Percentiles rank a stretch among this genome's conserved stretches.
Conservation (phyloP, 805 yeast species). For the Zygosaccharomyces bailii region DNA sequence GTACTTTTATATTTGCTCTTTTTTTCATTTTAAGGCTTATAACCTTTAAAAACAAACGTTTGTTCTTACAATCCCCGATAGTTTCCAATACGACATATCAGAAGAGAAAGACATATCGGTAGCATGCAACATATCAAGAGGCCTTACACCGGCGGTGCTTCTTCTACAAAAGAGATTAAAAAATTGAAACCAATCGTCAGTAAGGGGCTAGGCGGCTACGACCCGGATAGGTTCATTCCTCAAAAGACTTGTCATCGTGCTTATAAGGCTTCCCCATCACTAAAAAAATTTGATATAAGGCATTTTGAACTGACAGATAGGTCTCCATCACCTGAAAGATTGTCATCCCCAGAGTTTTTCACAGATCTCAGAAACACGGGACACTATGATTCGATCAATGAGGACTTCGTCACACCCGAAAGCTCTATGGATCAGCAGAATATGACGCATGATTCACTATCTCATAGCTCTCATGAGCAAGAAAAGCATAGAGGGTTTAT, state of each 20-base stretch:
- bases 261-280: conserved; percentile 25
- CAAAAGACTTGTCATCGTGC: conserved; percentile 31
- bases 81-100: too few relatives aligned
- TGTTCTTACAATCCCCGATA: not conserved
- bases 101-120: not conserved
- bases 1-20: not conserved
- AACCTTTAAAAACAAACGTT: not conserved
- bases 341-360: conserved; percentile 34
- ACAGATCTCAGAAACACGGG: conserved; percentile 25
- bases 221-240: conserved; percentile 42
- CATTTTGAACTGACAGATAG: conserved; percentile 15
- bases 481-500: conserved; percentile 39
- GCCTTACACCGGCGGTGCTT: conserved; percentile 4
- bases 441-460: not conserved
- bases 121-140: conserved; percentile 1
- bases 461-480: conserved; percentile 6
- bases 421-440: not conserved
- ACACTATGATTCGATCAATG: conserved; percentile 23
- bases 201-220: conserved; percentile 13
- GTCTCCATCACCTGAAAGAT: conserved; percentile 29
- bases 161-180: conserved; percentile 2
- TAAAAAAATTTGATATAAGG: conserved; percentile 18
- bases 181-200: not conserved
- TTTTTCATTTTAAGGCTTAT: conserved; percentile 1
- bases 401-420: conserved; percentile 6